Percentiles rank a stretch among this genome's conserved stretches.
phyloP scores from a whole-genome alignment of 345 rosid species.

The Pseudoturritis turrita region DNA sequence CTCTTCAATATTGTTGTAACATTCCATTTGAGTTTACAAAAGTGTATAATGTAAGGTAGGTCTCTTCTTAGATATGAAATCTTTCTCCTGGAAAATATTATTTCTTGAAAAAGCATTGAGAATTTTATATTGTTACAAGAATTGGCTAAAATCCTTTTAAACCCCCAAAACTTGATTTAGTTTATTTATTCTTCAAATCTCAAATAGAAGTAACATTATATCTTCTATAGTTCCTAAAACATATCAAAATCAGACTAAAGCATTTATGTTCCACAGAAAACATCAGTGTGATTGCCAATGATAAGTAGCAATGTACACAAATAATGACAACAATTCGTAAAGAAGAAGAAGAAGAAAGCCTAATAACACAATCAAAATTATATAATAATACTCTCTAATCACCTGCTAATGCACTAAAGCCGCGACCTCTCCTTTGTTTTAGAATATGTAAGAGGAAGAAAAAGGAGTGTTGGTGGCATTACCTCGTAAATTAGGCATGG shows the following conservation, averaged over 20 bases:
- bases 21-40: constrained; percentile 21
- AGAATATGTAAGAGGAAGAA: constrained; percentile 14
- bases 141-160: not conserved
- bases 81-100: not conserved
- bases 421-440: not conserved
- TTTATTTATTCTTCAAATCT: not conserved
- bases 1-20: constrained; percentile 22
- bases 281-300: not conserved
- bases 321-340: constrained; percentile 13
- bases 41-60: constrained; percentile 32
- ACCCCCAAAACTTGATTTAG: not conserved
- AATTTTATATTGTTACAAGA: not conserved
- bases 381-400: not conserved
- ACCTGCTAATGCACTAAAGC: not conserved
- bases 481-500: constrained; percentile 12
- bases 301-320: constrained; percentile 20
- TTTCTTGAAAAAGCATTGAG: not conserved
- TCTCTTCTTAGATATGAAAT: constrained; percentile 16
- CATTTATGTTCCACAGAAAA: not conserved
- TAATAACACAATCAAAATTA: constrained; percentile 14
- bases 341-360: not conserved
- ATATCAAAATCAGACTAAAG: not conserved
- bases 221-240: not conserved
- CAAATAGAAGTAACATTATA: not conserved
- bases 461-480: not conserved